Percentiles rank a stretch among this genome's conserved stretches.
Conservation (phyloP, 257 asterid species). For the Gentiana dahurica region DNA sequence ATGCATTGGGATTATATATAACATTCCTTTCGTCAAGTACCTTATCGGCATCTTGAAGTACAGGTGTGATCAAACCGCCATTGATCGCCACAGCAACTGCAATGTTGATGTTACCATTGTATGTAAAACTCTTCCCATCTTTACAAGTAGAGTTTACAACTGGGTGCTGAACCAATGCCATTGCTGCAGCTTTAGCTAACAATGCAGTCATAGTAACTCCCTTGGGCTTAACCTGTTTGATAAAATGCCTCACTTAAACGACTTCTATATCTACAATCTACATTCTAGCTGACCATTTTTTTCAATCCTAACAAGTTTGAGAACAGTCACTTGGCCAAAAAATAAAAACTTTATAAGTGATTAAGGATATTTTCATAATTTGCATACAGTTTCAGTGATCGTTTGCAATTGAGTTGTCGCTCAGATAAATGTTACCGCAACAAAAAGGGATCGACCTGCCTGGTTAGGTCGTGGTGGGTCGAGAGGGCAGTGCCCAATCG, state of each 20-base stretch:
- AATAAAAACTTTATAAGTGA: no score
- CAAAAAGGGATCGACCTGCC: no score
- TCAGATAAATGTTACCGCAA: no score
- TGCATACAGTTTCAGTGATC: no score
- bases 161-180: conserved; percentile 84
- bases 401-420: no score
- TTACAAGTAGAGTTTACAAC: conserved; percentile 75
- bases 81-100: conserved; percentile 82
- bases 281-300: no score
- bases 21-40: conserved; percentile 13
- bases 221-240: conserved; percentile 59
- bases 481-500: no score
- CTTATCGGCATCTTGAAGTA: conserved; percentile 88
- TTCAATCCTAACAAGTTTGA: no score
- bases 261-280: background rate
- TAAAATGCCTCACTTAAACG: conserved; percentile 2
- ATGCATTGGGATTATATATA: no score
- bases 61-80: conserved; percentile 83
- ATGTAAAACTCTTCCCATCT: conserved; percentile 81
- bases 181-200: conserved; percentile 85
- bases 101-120: conserved; percentile 57
- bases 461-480: no score
- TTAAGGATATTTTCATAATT: no score
- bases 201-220: conserved; percentile 89
- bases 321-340: no score